Conservation (phyloP, 2,329 filamentous ascomycete genomes). For the Mycosphaerella sp. region DNA sequence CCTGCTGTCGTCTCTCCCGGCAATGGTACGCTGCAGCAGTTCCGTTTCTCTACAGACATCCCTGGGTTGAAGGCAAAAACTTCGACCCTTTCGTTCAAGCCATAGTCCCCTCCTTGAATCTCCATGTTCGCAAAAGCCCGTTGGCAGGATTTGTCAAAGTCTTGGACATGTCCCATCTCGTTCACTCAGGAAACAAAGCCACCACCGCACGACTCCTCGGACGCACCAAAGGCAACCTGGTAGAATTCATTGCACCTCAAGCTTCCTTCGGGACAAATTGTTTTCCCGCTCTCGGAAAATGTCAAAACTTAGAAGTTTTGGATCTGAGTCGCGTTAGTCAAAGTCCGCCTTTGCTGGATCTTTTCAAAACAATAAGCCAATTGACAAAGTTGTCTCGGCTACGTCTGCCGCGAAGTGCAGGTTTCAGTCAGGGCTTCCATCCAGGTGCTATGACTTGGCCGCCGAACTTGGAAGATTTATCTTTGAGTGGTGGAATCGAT, state of each 20-base stretch:
- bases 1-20: constrained; percentile 48
- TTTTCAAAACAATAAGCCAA: constrained; percentile 48
- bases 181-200: constrained; percentile 55
- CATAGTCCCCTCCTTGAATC: constrained; percentile 49
- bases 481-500: constrained; percentile 42
- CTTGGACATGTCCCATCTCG: constrained; percentile 50
- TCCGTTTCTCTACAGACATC: constrained; percentile 47
- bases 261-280: constrained; percentile 53
- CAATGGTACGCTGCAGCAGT: constrained; percentile 54
- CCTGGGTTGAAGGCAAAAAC: constrained; percentile 47
- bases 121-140: constrained; percentile 45
- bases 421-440: constrained; percentile 25
- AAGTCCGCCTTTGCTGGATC: constrained; percentile 42
- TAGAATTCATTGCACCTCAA: constrained; percentile 53
- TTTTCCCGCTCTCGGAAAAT: constrained; percentile 53
- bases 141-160: constrained; percentile 47
- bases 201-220: constrained; percentile 52
- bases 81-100: constrained; percentile 51
- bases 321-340: constrained; percentile 51
- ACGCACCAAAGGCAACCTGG: constrained; percentile 47
- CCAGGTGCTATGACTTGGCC: constrained; percentile 37
- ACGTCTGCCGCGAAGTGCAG: constrained; percentile 33
- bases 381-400: constrained; percentile 43
- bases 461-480: constrained; percentile 38
- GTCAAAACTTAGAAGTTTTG: constrained; percentile 43